phyloP scores from a whole-genome alignment of 2,329 filamentous ascomycete genomes.

The Ceratocystiopsis minuta region DNA sequence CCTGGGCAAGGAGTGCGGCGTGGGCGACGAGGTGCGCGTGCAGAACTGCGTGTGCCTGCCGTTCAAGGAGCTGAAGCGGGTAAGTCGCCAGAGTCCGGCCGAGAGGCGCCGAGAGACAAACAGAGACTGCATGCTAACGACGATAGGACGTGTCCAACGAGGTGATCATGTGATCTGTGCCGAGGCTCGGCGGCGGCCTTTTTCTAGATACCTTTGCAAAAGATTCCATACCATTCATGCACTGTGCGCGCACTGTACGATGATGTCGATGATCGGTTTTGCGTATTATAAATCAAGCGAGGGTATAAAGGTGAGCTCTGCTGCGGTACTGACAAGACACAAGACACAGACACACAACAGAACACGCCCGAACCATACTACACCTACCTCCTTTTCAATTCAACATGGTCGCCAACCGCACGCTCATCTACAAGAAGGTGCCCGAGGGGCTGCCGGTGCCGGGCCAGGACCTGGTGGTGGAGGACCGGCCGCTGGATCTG shows the following conservation, averaged over 20 bases:
- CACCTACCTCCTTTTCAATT: not conserved
- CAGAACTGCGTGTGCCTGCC: constrained; percentile 97
- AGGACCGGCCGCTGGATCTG: constrained; percentile 50
- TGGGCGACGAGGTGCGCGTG: constrained; percentile 85
- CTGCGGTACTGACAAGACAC: no score
- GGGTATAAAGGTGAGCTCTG: no score
- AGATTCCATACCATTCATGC: no score
- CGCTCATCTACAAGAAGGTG: constrained; percentile 52
- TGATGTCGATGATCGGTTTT: no score
- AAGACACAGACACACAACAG: no score
- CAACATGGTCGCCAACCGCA: constrained; percentile 39
- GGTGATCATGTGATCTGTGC: constrained; percentile 62
- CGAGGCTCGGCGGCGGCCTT: no score
- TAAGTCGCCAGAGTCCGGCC: constrained; percentile 28
- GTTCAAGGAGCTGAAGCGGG: constrained; percentile 94
- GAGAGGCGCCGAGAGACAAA: not conserved
- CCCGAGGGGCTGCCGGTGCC: constrained; percentile 49
- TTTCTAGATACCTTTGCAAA: no score
- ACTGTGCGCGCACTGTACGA: no score
- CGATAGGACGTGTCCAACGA: constrained; percentile 62
- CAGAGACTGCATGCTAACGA: not conserved
- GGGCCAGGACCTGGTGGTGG: constrained; percentile 51
- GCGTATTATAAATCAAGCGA: no score
- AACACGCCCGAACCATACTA: no score
- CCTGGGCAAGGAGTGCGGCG: constrained; percentile 84